Percentiles rank a stretch among this genome's conserved stretches.
phyloP scores from a whole-genome alignment of 768 basidiomycete species.

The Clitopilus hobsonii region DNA sequence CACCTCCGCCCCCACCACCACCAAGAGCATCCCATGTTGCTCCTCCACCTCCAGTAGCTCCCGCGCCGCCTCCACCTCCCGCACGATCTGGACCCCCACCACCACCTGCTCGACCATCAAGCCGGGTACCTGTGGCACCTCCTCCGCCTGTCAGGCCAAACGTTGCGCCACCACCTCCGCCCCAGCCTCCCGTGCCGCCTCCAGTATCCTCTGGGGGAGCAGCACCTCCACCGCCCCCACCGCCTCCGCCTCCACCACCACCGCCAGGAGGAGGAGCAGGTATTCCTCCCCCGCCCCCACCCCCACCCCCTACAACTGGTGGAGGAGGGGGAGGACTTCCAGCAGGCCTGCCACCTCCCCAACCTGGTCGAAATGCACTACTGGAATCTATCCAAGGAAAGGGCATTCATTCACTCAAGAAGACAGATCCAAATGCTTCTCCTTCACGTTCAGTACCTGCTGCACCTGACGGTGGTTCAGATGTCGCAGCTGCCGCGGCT shows the following conservation, averaged over 20 bases:
- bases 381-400: conserved; percentile 81
- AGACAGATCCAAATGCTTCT: conserved; percentile 40
- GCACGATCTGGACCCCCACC: conserved; percentile 10
- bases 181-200: conserved; percentile 3
- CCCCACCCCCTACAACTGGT: conserved; percentile 55
- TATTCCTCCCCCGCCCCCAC: conserved; percentile 17
- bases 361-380: conserved; percentile 36
- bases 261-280: conserved; percentile 23
- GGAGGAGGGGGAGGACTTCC: conserved; percentile 22
- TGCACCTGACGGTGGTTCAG: conserved; percentile 26
- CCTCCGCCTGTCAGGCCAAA: conserved; percentile 11
- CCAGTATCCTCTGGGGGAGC: conserved; percentile 19
- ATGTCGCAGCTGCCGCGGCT: conserved; percentile 22
- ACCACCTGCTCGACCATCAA: conserved; percentile 9
- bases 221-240: conserved; percentile 21
- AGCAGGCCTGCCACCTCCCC: background rate
- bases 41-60: conserved; percentile 9
- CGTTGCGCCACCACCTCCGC: conserved; percentile 15
- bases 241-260: conserved; percentile 38
- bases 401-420: conserved; percentile 66
- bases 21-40: conserved; percentile 21
- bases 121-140: conserved; percentile 4
- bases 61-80: background rate
- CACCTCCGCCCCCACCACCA: conserved; percentile 24
- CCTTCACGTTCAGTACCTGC: conserved; percentile 29